These are phyloP conservation scores for Nemania abortiva DNA, from an alignment of 2,329 filamentous ascomycete genomes.

Conservation along the genomic window DNA sequence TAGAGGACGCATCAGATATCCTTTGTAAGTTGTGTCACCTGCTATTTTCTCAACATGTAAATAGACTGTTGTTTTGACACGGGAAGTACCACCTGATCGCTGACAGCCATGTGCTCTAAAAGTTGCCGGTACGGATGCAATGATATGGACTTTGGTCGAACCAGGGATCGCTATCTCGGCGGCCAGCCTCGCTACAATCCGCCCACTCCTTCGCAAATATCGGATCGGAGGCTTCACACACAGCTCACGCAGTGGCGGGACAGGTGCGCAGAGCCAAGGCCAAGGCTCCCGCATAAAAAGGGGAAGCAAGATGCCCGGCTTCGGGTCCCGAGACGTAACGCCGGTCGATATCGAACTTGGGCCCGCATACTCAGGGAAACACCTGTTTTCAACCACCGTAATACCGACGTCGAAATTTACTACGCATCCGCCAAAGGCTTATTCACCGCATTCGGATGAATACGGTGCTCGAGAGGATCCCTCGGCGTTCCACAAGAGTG, in stretches of 20 bases:
- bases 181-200: constrained; percentile 66
- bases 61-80: background rate
- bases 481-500: constrained; percentile 32
- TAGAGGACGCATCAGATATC: constrained; percentile 60
- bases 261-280: constrained; percentile 46
- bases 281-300: constrained; percentile 50
- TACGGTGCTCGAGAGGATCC: constrained; percentile 23
- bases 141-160: constrained; percentile 69
- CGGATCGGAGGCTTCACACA: constrained; percentile 61
- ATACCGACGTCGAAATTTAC: constrained; percentile 36
- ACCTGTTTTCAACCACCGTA: constrained; percentile 27
- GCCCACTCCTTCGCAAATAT: constrained; percentile 64
- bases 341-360: constrained; percentile 53
- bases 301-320: constrained; percentile 51
- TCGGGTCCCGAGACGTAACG: constrained; percentile 55
- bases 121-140: constrained; percentile 64
- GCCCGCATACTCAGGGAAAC: constrained; percentile 28
- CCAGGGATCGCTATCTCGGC: constrained; percentile 67
- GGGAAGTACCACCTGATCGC: background rate
- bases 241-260: constrained; percentile 52
- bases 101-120: constrained; percentile 21
- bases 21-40: constrained; percentile 57
- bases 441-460: constrained; percentile 41
- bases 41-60: background rate
- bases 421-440: constrained; percentile 39